Evolutionary conservation across 2,329 filamentous ascomycete species (phyloP).

Genomic region (Coniochaeta sp.): DNA sequence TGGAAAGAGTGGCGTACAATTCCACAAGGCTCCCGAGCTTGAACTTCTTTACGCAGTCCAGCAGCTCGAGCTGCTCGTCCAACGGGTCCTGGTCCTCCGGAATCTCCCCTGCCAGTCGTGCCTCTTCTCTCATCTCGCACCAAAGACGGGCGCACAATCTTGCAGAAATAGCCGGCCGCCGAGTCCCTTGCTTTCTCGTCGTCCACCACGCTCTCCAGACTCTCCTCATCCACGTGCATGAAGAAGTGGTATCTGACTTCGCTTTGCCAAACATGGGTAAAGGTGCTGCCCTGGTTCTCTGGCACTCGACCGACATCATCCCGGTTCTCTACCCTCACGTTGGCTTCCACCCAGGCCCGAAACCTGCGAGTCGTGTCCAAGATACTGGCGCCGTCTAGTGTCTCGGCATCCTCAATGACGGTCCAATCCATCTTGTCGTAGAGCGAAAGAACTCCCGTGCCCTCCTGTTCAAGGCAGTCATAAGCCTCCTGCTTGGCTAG

Average conservation of each 20-base stretch:
- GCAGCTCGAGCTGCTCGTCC: too few relatives aligned
- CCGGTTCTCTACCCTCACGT: not conserved
- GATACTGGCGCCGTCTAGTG: conserved; percentile 1
- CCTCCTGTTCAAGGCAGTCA: conserved; percentile 1
- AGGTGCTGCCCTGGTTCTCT: too few relatives aligned
- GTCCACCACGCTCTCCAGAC: conserved; percentile 5
- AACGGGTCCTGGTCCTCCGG: too few relatives aligned
- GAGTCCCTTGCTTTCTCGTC: not conserved
- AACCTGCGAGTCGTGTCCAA: conserved; percentile 4
- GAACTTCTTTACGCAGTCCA: too few relatives aligned
- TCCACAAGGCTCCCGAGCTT: too few relatives aligned
- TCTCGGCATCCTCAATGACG: conserved; percentile 4
- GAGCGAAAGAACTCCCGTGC: not conserved
- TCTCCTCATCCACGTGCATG: conserved; percentile 6
- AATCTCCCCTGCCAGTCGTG: too few relatives aligned
- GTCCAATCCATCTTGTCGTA: conserved; percentile 5
- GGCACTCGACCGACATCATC: too few relatives aligned
- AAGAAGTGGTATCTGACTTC: not conserved
- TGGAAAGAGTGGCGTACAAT: too few relatives aligned
- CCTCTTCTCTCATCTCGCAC: too few relatives aligned
- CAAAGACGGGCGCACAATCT: too few relatives aligned
- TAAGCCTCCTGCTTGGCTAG: conserved; percentile 1
- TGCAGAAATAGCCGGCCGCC: not conserved
- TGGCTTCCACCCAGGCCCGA: not conserved
- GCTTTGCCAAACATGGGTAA: not conserved